Conservation (phyloP, 805 yeast genomes). For the Kodamaea leandrae region DNA sequence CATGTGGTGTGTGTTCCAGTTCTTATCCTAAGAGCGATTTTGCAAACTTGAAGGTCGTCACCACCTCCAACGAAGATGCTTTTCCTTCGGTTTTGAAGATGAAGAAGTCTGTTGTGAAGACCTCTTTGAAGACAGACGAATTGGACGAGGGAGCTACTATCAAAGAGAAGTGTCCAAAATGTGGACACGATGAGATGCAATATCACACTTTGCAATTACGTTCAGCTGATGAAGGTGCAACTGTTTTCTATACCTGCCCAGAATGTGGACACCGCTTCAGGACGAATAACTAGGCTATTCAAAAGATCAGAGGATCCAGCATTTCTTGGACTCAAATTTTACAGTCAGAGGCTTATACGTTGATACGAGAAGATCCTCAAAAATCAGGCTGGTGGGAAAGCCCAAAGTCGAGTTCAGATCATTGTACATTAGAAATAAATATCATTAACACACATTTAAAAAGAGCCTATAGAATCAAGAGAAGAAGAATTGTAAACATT, state of each 20-base stretch:
- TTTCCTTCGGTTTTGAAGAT: conserved; percentile 83
- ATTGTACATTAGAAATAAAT: conserved; percentile 10
- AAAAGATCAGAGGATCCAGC: not conserved
- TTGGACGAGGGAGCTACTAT: conserved; percentile 94
- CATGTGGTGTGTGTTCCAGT: conserved; percentile 53
- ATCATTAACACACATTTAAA: conserved; percentile 8
- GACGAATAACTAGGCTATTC: conserved; percentile 90
- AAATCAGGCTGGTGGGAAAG: not conserved
- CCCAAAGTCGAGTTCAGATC: not conserved
- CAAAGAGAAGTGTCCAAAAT: conserved; percentile 97
- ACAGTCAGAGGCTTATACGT: not conserved
- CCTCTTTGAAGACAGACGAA: conserved; percentile 71
- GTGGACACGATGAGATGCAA: conserved; percentile 97
- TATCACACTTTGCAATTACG: conserved; percentile 95
- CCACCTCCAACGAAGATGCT: conserved; percentile 87
- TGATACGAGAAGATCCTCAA: not conserved
- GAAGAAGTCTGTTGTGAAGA: conserved; percentile 88
- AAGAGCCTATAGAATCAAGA: not conserved
- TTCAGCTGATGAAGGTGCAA: conserved; percentile 99
- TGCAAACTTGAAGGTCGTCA: conserved; percentile 78
- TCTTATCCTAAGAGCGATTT: conserved; percentile 51
- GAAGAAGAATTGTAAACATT: not conserved
- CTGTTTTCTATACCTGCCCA: conserved; percentile 96
- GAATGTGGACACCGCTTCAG: conserved; percentile 90
- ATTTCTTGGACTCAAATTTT: not conserved